These are phyloP conservation scores for Clarkia xantiana DNA, from an alignment of 345 rosid species.

Conservation along the genomic window DNA sequence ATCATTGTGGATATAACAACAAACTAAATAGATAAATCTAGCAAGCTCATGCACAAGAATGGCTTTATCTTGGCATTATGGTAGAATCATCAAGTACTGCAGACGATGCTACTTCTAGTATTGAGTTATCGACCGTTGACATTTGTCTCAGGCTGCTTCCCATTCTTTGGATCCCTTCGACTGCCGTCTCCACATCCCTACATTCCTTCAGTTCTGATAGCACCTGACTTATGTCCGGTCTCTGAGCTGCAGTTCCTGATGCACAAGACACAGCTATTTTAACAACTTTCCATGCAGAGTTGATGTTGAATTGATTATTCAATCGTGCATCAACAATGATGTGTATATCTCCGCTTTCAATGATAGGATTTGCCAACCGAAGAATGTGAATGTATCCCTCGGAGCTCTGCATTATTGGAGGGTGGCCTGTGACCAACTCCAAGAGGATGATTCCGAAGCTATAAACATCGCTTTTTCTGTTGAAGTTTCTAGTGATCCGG, in stretches of 20 bases:
- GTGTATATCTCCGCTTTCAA: conserved; percentile 29
- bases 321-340: conserved; percentile 38
- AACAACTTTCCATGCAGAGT: conserved; percentile 34
- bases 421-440: conserved; percentile 34
- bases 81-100: too few species aligned
- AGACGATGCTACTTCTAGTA: too few species aligned
- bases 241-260: conserved; percentile 10
- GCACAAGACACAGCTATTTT: conserved; percentile 41
- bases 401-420: conserved; percentile 16
- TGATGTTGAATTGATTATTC: conserved; percentile 17
- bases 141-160: too few species aligned
- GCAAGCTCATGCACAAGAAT: too few species aligned
- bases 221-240: conserved; percentile 34
- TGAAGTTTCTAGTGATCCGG: conserved; percentile 18
- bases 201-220: conserved; percentile 28
- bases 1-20: too few species aligned
- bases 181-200: not conserved
- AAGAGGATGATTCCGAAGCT: conserved; percentile 43
- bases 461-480: conserved; percentile 38
- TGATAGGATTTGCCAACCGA: conserved; percentile 24
- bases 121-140: too few species aligned
- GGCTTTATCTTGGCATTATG: too few species aligned
- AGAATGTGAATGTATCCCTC: conserved; percentile 17
- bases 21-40: too few species aligned
- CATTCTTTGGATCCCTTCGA: too few species aligned